A percentile compares a stretch with the other conserved stretches of the same genome.
Conservation (phyloP, 768 basidiomycete genomes). For the Dioszegia crocea region DNA sequence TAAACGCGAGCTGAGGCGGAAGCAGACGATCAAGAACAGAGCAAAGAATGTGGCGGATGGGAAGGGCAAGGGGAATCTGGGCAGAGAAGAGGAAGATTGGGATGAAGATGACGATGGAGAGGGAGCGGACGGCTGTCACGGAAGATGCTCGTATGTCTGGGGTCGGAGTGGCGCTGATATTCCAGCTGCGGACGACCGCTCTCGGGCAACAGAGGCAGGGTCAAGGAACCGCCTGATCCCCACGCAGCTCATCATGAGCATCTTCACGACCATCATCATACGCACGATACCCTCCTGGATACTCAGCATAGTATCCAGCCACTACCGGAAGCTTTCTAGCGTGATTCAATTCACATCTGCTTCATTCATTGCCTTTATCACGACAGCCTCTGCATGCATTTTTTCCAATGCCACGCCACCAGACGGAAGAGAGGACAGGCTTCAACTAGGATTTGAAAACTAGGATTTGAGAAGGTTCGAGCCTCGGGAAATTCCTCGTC, state of each 20-base stretch:
- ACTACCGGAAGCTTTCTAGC: too few species aligned
- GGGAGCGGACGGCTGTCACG: slow-evolving; percentile 19
- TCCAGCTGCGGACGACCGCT: slow-evolving; percentile 20
- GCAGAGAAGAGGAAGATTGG: slow-evolving; percentile 18
- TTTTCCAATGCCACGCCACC: too few species aligned
- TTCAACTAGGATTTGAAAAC: too few species aligned
- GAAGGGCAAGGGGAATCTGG: slow-evolving; percentile 16
- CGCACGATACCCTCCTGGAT: too few species aligned
- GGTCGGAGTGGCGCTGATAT: not conserved
- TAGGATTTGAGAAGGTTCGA: too few species aligned
- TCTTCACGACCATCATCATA: not conserved
- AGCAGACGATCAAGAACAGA: slow-evolving; percentile 31
- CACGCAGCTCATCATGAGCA: not conserved
- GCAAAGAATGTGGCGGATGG: slow-evolving; percentile 46
- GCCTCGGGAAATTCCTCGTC: too few species aligned
- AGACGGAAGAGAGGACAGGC: too few species aligned
- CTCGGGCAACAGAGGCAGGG: not conserved
- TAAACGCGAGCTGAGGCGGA: slow-evolving; percentile 64
- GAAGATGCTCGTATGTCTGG: slow-evolving; percentile 29
- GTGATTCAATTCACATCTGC: too few species aligned
- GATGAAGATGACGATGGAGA: slow-evolving; percentile 26
- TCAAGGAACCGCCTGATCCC: slow-evolving; percentile 18
- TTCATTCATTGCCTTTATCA: too few species aligned
- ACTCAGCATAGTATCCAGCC: too few species aligned
- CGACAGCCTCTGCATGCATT: too few species aligned